Evolutionary conservation across 129 eudicot species (phyloP).

Genomic region (Helichrysum umbraculigerum): DNA sequence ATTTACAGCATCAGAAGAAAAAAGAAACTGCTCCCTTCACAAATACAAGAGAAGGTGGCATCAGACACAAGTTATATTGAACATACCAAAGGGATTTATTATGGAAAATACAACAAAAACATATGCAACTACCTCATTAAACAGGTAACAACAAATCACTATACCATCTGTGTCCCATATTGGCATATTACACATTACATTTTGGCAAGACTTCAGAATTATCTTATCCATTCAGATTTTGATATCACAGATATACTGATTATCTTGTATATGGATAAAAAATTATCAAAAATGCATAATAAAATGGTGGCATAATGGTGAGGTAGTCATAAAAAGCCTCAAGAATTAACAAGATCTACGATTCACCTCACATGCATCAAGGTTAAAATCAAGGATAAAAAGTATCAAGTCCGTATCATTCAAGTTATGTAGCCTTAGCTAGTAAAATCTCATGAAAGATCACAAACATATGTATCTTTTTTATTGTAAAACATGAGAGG

Average conservation of each 20-base stretch:
- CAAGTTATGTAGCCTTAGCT: not conserved
- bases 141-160: not conserved
- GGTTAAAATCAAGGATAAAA: not conserved
- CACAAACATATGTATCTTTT: not conserved
- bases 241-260: not conserved
- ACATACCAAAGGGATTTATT: not conserved
- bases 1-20: conserved; percentile 87
- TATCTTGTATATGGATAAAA: not conserved
- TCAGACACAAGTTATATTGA: conserved; percentile 39
- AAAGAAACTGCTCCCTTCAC: conserved; percentile 99
- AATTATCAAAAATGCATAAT: not conserved
- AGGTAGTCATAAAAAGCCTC: not conserved
- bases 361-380: not conserved
- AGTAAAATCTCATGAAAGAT: not conserved
- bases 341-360: not conserved
- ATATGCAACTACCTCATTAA: not conserved
- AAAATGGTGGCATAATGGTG: not conserved
- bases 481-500: too few relatives aligned
- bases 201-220: not conserved
- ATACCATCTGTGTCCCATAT: not conserved
- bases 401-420: not conserved
- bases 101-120: not conserved
- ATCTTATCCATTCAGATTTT: not conserved
- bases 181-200: not conserved
- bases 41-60: conserved; percentile 52